These are phyloP conservation scores for Macrophomina phaseolina DNA, from an alignment of 2,329 filamentous ascomycete genomes.

Conservation along the genomic window DNA sequence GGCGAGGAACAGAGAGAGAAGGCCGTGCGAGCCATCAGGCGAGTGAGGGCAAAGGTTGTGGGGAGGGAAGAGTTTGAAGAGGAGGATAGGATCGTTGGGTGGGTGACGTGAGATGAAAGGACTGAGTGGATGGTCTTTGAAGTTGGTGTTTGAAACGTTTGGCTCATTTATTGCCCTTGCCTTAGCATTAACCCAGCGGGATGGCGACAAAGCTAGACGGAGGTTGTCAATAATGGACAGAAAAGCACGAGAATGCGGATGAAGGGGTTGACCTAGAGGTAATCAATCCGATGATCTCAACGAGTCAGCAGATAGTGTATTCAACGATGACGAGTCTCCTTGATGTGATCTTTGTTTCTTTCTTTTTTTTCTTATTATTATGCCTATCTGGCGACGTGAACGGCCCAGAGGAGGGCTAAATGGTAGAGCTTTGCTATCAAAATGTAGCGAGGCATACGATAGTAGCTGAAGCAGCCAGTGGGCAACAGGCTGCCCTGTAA, in stretches of 20 bases:
- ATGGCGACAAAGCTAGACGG: too few relatives aligned
- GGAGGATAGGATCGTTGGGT: slow-evolving; percentile 7
- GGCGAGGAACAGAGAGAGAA: slow-evolving; percentile 2
- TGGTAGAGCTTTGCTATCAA: background rate
- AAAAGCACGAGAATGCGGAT: too few relatives aligned
- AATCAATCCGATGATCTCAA: background rate
- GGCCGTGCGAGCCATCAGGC: background rate
- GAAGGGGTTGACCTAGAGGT: too few relatives aligned
- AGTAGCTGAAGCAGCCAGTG: background rate
- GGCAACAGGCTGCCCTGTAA: background rate
- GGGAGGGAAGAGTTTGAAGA: background rate
- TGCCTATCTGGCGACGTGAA: background rate
- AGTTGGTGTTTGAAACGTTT: too few relatives aligned
- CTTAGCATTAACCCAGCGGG: too few relatives aligned
- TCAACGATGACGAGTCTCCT: too few relatives aligned
- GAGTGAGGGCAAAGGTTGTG: background rate
- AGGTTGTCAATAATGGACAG: too few relatives aligned
- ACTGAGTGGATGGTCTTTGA: background rate
- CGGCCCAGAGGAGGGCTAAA: background rate
- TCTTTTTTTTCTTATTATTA: background rate
- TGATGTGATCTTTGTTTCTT: background rate
- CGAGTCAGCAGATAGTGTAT: background rate
- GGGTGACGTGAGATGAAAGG: background rate
- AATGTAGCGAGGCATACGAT: background rate
- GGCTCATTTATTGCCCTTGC: too few relatives aligned